A percentile compares a stretch with the other conserved stretches of the same genome.
Conservation (phyloP, 1,284 basidiomycete species). For the Ustilago shanxiensis region DNA sequence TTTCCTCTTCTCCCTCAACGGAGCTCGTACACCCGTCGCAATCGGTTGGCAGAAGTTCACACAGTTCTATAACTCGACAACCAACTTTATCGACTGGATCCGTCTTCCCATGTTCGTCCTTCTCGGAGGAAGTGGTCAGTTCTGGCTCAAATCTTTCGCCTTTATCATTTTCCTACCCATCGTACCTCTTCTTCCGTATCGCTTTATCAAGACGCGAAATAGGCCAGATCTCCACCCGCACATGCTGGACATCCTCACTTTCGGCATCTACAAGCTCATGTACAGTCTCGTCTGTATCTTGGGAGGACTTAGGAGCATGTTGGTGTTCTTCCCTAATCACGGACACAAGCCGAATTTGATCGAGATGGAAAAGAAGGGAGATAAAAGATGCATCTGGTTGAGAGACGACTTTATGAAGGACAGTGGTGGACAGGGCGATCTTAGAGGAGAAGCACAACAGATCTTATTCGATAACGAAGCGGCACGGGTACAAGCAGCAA, state of each 20-base stretch:
- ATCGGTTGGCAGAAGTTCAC: conserved; percentile 45
- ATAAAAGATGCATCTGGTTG: conserved; percentile 36
- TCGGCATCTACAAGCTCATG: conserved; percentile 40
- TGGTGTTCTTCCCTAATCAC: conserved; percentile 37
- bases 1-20: conserved; percentile 39
- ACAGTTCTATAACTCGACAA: conserved; percentile 41
- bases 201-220: conserved; percentile 33
- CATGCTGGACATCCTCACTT: conserved; percentile 38
- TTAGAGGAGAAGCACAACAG: conserved; percentile 29
- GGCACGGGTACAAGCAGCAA: background rate
- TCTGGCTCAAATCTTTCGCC: conserved; percentile 29
- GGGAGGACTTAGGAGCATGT: conserved; percentile 25
- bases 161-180: conserved; percentile 33
- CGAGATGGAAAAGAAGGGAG: conserved; percentile 35
- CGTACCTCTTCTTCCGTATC: conserved; percentile 24
- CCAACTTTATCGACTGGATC: conserved; percentile 51
- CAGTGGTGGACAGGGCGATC: conserved; percentile 28
- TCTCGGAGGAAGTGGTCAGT: conserved; percentile 24
- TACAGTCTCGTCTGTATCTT: conserved; percentile 34
- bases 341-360: conserved; percentile 19
- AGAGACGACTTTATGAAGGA: conserved; percentile 30
- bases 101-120: conserved; percentile 41
- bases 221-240: conserved; percentile 36
- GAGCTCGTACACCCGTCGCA: conserved; percentile 16
- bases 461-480: conserved; percentile 19